These are phyloP conservation scores for Auriscalpium vulgare DNA, from an alignment of 768 basidiomycete genomes.

Conservation along the genomic window DNA sequence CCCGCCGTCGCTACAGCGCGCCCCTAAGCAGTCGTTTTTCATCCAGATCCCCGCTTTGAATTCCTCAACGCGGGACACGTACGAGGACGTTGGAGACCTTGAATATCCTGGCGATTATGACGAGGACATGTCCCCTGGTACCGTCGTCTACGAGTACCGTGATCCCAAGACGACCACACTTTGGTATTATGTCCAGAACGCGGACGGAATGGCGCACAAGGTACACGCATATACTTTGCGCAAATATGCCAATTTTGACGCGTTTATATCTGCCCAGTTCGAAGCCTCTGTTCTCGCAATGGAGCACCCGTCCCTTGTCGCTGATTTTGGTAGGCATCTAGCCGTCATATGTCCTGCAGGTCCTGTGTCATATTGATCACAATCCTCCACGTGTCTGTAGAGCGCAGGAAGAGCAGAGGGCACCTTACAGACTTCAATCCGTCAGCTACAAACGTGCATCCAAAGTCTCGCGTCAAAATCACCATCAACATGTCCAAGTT, in stretches of 20 bases:
- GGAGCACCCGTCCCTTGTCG: constrained; percentile 10
- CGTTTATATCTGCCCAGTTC: neutral
- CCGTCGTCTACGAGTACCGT: constrained; percentile 10
- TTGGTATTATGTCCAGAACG: constrained; percentile 13
- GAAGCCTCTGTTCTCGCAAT: constrained; percentile 1
- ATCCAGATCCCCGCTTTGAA: neutral
- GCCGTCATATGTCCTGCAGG: neutral
- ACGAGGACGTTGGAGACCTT: constrained; percentile 4
- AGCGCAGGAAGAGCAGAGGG: constrained; percentile 34
- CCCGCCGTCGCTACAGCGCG: too few species aligned
- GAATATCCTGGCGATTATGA: constrained; percentile 10
- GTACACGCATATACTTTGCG: neutral
- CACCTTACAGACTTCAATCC: constrained; percentile 52
- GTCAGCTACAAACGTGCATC: constrained; percentile 48
- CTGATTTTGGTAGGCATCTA: constrained; percentile 9
- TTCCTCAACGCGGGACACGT: neutral
- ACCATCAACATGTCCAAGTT: constrained; percentile 23
- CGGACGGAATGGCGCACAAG: constrained; percentile 7
- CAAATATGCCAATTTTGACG: neutral
- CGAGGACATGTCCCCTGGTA: constrained; percentile 1
- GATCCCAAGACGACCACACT: neutral
- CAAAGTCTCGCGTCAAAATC: constrained; percentile 43
- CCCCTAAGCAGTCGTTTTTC: too few species aligned
- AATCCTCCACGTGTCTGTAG: constrained; percentile 27
- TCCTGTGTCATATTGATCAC: neutral